Conservation (phyloP, 345 rosid species). For the Abelmoschus esculentus region DNA sequence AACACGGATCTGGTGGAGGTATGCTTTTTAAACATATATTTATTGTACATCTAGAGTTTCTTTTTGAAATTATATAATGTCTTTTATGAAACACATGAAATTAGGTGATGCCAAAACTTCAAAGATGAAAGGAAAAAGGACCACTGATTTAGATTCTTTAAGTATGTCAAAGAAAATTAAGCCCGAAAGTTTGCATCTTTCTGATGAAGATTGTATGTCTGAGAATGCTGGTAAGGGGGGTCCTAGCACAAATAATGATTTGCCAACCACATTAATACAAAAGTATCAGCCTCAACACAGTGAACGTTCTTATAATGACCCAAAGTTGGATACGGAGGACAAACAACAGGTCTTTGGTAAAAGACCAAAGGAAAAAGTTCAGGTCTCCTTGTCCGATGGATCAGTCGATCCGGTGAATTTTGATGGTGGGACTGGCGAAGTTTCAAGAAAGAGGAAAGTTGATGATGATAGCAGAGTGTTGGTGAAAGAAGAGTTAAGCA, state of each 20-base stretch:
- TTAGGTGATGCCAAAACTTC: constrained; percentile 49
- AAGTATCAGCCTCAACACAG: constrained; percentile 35
- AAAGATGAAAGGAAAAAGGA: constrained; percentile 57
- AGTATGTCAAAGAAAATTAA: constrained; percentile 59
- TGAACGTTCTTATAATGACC: constrained; percentile 32
- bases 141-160: constrained; percentile 37
- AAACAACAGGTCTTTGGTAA: constrained; percentile 31
- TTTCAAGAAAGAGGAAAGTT: constrained; percentile 48
- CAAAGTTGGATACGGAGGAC: constrained; percentile 30
- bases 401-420: constrained; percentile 34
- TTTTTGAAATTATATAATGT: constrained; percentile 12
- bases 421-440: constrained; percentile 26
- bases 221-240: constrained; percentile 42
- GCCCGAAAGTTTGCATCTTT: constrained; percentile 34
- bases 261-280: constrained; percentile 31
- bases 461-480: constrained; percentile 33
- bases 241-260: constrained; percentile 43
- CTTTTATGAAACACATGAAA: constrained; percentile 16
- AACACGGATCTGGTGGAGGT: constrained; percentile 65
- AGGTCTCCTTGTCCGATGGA: constrained; percentile 33
- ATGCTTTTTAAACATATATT: constrained; percentile 21
- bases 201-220: constrained; percentile 40
- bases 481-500: constrained; percentile 40
- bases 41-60: constrained; percentile 6
- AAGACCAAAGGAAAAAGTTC: constrained; percentile 34